Base-by-base conservation (phyloP, 306 rosid genomes). In the Fragaria vesca region DNA sequence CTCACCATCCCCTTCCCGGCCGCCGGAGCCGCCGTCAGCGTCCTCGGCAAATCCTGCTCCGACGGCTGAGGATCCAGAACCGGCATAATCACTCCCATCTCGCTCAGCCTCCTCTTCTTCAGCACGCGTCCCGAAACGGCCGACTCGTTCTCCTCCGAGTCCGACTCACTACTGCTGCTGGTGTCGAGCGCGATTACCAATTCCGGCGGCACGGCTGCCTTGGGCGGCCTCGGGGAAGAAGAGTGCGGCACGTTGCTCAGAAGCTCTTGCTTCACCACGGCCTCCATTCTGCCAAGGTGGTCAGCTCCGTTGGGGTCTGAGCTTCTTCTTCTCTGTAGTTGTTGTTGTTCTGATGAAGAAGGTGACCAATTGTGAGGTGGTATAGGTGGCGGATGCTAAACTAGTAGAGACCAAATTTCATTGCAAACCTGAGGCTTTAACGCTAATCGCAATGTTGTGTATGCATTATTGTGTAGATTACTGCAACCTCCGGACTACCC, bases 21-120 rank as follows among this genome's bases (percentile, higher is more conserved):
- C 67, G 17, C 20, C 12, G n/a, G 66, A 30, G 84, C 82, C 54
- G 45, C 82, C 58, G 84, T 88, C 74, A 77, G 66, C 0, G 73
- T 32, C 24, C 68, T 13, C 28, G 62, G 61, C 13, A 48, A 24
- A 1, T 57, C 46, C 21, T 26, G 73, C 47, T 8, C 46, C 77
- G 72, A 47, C 30, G 81, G 75, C 8, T 76, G 81, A 62, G 86
- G 87, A 11, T 78, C 77, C 28, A 85, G 80, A 2, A 81, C 72
- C 16, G 99, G 97, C 47, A 90, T 74, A 79, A 80, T 75, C 12
- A 66, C 85, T 18, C 88, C 92, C 12, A 21, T 40, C 11, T 81
- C 87, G 8, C 57, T 73, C 32, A 72, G 78, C 82, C 67, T 90
- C 63, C 87, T 76, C 85, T 70, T 88, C 86, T 80, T 83, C 13